Conservation (phyloP, 768 basidiomycete species). For the Suillus placidus region DNA sequence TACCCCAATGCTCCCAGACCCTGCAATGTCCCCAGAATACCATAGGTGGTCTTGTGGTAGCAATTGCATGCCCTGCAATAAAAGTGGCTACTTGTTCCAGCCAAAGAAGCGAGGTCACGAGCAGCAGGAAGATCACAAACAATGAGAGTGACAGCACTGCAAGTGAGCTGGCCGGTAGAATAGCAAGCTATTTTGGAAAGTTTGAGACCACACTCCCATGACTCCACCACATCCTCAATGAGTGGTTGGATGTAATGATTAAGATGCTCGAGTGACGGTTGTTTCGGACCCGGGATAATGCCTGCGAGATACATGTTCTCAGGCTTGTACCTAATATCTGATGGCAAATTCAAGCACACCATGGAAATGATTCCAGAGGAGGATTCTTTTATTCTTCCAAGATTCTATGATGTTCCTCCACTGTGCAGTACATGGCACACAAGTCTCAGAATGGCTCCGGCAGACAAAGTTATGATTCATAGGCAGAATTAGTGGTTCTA, state of each 20-base stretch:
- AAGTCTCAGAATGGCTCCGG: too few species aligned
- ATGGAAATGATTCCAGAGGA: constrained; percentile 32
- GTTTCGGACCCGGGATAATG: constrained; percentile 30
- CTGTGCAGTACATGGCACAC: too few species aligned
- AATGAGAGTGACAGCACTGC: constrained; percentile 28
- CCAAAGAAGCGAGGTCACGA: constrained; percentile 30
- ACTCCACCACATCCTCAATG: too few species aligned
- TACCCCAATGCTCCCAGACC: too few species aligned
- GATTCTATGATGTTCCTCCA: too few species aligned
- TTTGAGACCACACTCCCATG: too few species aligned
- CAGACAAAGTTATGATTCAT: too few species aligned
- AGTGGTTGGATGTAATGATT: constrained; percentile 29
- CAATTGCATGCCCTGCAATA: constrained; percentile 36
- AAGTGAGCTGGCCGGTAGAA: constrained; percentile 15
- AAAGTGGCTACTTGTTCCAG: constrained; percentile 18
- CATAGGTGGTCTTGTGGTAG: constrained; percentile 14
- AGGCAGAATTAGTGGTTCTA: too few species aligned
- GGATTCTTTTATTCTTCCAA: too few species aligned
- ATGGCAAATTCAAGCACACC: constrained; percentile 38
- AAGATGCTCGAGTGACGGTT: constrained; percentile 23
- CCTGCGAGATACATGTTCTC: too few species aligned
- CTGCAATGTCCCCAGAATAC: too few species aligned
- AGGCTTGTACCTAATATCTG: constrained; percentile 36
- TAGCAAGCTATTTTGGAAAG: constrained; percentile 15
- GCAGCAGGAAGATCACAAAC: constrained; percentile 32